phyloP scores from a whole-genome alignment of 192 early-diverging fungal genomes.

The Backusella circina region DNA sequence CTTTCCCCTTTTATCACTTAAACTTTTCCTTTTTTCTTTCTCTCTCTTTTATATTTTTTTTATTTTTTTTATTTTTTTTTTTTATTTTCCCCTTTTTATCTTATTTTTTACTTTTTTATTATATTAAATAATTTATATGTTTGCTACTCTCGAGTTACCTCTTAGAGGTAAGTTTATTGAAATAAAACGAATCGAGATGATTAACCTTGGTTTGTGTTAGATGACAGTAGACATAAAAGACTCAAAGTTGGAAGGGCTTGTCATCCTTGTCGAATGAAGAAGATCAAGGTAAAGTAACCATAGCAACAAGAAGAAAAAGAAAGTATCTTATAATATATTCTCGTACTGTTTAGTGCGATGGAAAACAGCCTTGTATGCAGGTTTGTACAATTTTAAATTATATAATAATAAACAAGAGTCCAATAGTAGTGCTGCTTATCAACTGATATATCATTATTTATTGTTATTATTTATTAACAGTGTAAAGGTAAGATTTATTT shows the following conservation, averaged over 20 bases:
- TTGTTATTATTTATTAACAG: not conserved
- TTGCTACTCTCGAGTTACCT: slow-evolving; percentile 35
- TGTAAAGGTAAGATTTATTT: slow-evolving; percentile 16
- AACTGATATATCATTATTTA: not conserved
- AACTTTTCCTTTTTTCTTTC: not conserved
- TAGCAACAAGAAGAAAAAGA: not conserved
- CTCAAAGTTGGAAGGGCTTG: slow-evolving; percentile 33
- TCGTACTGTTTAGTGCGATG: slow-evolving; percentile 28
- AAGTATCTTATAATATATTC: not conserved
- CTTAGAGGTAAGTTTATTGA: slow-evolving; percentile 28
- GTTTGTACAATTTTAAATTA: slow-evolving; percentile 6
- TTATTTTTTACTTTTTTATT: not conserved
- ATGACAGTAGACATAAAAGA: slow-evolving; percentile 31
- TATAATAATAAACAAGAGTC: slow-evolving; percentile 5
- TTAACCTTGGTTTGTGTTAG: not conserved
- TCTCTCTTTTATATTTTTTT: not conserved
- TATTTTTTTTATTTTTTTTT: not conserved
- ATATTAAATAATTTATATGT: slow-evolving; percentile 18
- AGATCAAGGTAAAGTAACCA: slow-evolving; percentile 27
- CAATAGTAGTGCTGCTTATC: slow-evolving; percentile 13
- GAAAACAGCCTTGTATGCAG: slow-evolving; percentile 38
- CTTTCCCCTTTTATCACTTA: not conserved
- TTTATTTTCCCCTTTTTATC: not conserved
- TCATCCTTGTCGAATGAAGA: slow-evolving; percentile 36
- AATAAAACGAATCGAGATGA: not conserved